Evolutionary conservation across 768 basidiomycete genomes (phyloP), one percentile per base, ranked within the genome.

Genomic region (Tephrocybe sp.): DNA sequence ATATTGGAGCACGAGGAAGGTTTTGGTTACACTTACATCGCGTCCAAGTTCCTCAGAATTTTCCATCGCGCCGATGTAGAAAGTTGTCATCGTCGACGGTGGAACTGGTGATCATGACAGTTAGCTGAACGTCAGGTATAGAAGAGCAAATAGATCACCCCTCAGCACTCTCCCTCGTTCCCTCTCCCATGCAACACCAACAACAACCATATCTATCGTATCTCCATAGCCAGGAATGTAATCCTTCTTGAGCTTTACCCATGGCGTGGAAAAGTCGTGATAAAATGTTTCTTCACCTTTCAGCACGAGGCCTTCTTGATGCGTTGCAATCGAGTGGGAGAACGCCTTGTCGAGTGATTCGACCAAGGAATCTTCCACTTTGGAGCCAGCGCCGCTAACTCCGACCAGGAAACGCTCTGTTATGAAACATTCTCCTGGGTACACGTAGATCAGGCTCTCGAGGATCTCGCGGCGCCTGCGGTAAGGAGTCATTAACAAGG

Each of bases 171-270:
- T 69, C 3, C 78, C 94, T 8, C 94, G 77, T 32, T 85, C 78
- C 61, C 84, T 85, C 49, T 91, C 87, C 89, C 91, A 94, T 0
- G 77, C 70, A 16, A 84, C 91, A 1, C 82, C 94, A 16, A 96
- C 68, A 31, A 96, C 62, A 3, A 83, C 83, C 50, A 96, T 75
- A 64, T 94, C 91, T 13, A 94, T 58, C 4, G 81, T 77, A 65
- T 98, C 94, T 0, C 92, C 91, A 39, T 87, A 77, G 4, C 87
- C 87, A 1, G 84, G 83, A 34, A 98, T 91, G 55, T 96, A 96
- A 64, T 98, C 94, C 61, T 78, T 83, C 72, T 93, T 92, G 43
- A 92, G 60, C 69, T 97, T 96, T 23, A 94, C 84, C 92, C 93
- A 96, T 13, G 85, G 85, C 51, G 75, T 68, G 5, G 60, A 67